Evolutionary conservation across 2,329 filamentous ascomycete genomes (phyloP).

Genomic region (Fusarium sp.): DNA sequence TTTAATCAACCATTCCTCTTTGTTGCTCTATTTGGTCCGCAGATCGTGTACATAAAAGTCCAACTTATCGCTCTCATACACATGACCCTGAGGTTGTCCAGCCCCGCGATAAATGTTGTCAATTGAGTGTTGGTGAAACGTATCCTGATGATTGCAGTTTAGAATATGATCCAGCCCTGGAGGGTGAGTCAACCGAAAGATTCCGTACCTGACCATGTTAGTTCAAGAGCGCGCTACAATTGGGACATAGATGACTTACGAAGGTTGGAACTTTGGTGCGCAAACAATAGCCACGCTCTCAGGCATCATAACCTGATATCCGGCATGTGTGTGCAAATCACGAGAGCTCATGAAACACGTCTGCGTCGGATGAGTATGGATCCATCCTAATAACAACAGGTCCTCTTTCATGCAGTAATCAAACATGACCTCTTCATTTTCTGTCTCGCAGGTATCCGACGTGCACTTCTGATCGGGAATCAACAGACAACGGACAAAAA

Average conservation of each 20-base stretch:
- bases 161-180: constrained; percentile 90
- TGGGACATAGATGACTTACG: constrained; percentile 66
- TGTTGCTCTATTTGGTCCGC: constrained; percentile 52
- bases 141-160: constrained; percentile 80
- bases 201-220: constrained; percentile 77
- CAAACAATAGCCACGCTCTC: constrained; percentile 98
- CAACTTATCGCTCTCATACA: constrained; percentile 76
- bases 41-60: constrained; percentile 72
- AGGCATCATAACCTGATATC: constrained; percentile 96
- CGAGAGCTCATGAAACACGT: constrained; percentile 98
- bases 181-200: constrained; percentile 94
- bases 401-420: constrained; percentile 91
- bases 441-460: constrained; percentile 93
- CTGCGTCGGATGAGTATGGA: constrained; percentile 96
- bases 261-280: constrained; percentile 83
- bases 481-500: constrained; percentile 90
- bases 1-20: not conserved
- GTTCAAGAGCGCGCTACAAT: not conserved
- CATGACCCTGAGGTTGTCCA: constrained; percentile 75
- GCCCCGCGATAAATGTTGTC: constrained; percentile 85
- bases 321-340: constrained; percentile 92
- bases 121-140: constrained; percentile 83
- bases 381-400: constrained; percentile 92
- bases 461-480: constrained; percentile 94
- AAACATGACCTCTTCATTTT: constrained; percentile 87